Conservation (phyloP, 495 filamentous ascomycete genomes). For the Trichocladium uniseriatum region DNA sequence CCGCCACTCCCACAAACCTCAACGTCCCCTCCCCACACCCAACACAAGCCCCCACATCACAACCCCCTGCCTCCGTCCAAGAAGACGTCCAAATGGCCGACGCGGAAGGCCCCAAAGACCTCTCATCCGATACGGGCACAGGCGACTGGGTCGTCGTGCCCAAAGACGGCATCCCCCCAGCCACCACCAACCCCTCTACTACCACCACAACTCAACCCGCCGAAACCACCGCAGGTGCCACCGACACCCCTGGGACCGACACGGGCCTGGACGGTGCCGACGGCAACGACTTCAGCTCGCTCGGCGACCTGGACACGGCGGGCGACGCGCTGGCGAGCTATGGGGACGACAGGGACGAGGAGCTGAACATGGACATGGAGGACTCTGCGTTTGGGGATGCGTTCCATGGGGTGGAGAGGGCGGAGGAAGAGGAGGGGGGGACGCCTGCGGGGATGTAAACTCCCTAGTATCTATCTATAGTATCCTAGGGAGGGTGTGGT, state of each 20-base stretch:
- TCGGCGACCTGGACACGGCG: conserved; percentile 44
- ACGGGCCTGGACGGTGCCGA: conserved; percentile 36
- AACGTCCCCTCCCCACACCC: conserved; percentile 27
- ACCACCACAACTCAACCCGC: conserved; percentile 11
- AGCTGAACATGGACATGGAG: conserved; percentile 42
- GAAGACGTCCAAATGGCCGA: conserved; percentile 33
- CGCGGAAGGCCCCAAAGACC: conserved; percentile 10
- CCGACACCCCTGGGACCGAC: conserved; percentile 31
- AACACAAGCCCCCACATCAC: conserved; percentile 12
- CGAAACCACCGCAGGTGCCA: conserved; percentile 31
- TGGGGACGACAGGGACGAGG: conserved; percentile 31
- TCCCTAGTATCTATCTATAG: too few relatives aligned
- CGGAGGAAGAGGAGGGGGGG: background rate
- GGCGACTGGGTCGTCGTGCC: conserved; percentile 50
- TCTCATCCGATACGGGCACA: conserved; percentile 29
- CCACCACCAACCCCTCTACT: conserved; percentile 6
- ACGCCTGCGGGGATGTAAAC: conserved; percentile 12
- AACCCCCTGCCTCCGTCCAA: background rate
- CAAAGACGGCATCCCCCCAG: conserved; percentile 29
- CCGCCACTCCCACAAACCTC: conserved; percentile 37
- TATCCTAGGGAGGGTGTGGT: too few relatives aligned
- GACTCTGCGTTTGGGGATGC: conserved; percentile 50
- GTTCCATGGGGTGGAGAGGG: conserved; percentile 41
- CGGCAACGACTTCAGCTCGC: conserved; percentile 43
- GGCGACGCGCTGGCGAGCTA: conserved; percentile 41